These are phyloP conservation scores for Moniliophthora roreri DNA, from an alignment of 1,284 basidiomycete genomes.

Conservation along the genomic window DNA sequence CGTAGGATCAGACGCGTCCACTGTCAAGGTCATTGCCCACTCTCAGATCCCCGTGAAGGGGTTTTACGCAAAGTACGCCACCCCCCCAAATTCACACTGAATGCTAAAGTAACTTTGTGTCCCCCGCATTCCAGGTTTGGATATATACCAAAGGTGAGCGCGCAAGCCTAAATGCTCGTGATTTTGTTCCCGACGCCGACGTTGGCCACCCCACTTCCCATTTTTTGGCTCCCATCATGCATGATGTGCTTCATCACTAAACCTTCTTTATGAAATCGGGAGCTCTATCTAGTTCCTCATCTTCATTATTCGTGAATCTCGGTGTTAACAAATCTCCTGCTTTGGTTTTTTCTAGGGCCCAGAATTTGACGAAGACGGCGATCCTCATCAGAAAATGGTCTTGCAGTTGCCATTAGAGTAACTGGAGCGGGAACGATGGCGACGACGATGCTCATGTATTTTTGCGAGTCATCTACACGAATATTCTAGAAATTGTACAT, in stretches of 20 bases:
- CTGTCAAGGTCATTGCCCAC: slow-evolving; percentile 51
- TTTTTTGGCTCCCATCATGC: no score
- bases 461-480: slow-evolving; percentile 11
- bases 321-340: slow-evolving; percentile 2
- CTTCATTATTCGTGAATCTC: background rate
- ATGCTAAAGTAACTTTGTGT: slow-evolving; percentile 8
- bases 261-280: background rate
- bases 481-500: background rate
- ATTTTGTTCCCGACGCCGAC: background rate
- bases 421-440: slow-evolving; percentile 19
- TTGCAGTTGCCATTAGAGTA: slow-evolving; percentile 45
- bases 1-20: slow-evolving; percentile 23
- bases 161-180: background rate
- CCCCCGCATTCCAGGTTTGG: slow-evolving; percentile 52
- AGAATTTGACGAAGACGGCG: slow-evolving; percentile 79
- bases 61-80: slow-evolving; percentile 68
- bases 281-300: background rate
- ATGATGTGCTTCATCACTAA: no score
- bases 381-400: slow-evolving; percentile 78
- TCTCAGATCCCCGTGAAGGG: slow-evolving; percentile 69
- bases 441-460: slow-evolving; percentile 10
- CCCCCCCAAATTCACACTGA: background rate
- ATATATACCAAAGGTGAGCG: slow-evolving; percentile 62
- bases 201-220: no score
- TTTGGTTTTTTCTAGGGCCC: slow-evolving; percentile 48